These are phyloP conservation scores for Diaporthe caulivora DNA, from an alignment of 2,329 filamentous ascomycete species.

Conservation along the genomic window DNA sequence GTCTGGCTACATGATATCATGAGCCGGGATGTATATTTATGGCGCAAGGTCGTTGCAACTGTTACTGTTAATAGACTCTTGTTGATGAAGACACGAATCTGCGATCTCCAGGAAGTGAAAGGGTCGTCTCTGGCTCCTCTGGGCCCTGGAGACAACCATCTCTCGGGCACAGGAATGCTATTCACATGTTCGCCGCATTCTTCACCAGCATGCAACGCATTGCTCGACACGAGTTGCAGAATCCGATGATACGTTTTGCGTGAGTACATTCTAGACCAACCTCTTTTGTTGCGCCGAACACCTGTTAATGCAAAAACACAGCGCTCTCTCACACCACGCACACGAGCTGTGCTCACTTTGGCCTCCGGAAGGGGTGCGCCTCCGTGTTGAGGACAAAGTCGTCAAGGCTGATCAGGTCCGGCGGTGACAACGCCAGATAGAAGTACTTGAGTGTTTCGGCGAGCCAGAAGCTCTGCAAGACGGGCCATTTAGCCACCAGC, in stretches of 20 bases:
- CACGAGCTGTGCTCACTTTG: slow-evolving; percentile 41
- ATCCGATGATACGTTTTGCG: background rate
- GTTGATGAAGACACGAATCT: background rate
- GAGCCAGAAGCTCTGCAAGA: slow-evolving; percentile 90
- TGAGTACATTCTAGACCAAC: background rate
- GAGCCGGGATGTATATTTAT: slow-evolving; percentile 10
- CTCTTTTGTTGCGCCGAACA: background rate
- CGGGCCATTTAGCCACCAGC: background rate
- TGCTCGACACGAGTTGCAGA: background rate
- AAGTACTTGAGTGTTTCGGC: slow-evolving; percentile 95
- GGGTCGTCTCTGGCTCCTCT: background rate
- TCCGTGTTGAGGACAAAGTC: slow-evolving; percentile 77
- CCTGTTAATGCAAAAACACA: background rate
- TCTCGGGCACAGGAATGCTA: background rate
- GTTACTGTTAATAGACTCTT: slow-evolving; percentile 21
- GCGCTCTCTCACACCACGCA: background rate
- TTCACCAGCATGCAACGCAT: background rate
- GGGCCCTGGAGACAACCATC: background rate
- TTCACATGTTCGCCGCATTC: background rate
- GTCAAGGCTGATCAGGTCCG: slow-evolving; percentile 74
- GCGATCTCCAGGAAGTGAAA: background rate
- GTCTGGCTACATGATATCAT: background rate
- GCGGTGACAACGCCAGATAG: slow-evolving; percentile 81
- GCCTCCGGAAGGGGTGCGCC: slow-evolving; percentile 69
- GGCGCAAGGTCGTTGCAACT: slow-evolving; percentile 12